Evolutionary conservation across 306 rosid species (phyloP).

Genomic region (Trifolium fragiferum): DNA sequence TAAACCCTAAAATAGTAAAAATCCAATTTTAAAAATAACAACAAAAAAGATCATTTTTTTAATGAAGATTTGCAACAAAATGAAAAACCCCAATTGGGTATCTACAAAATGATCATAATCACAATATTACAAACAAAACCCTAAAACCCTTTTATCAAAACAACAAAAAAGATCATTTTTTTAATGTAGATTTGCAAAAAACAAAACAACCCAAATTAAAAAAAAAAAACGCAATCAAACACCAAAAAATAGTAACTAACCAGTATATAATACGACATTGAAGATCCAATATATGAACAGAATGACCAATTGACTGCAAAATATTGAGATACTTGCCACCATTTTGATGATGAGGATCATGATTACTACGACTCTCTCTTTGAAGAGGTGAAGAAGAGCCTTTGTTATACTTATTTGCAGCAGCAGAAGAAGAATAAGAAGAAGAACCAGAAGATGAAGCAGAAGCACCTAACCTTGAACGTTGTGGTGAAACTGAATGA

Average conservation of each 20-base stretch:
- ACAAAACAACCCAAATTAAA: constrained; percentile 29
- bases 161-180: background rate
- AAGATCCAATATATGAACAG: constrained; percentile 88
- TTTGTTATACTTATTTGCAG: constrained; percentile 45
- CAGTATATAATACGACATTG: constrained; percentile 72
- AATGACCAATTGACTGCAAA: constrained; percentile 95
- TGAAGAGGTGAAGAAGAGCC: constrained; percentile 78
- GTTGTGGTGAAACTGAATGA: constrained; percentile 88
- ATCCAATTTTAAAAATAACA: too few relatives aligned
- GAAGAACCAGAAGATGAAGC: background rate
- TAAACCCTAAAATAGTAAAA: constrained; percentile 11
- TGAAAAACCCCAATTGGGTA: constrained; percentile 56
- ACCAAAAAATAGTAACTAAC: constrained; percentile 45
- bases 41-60: background rate
- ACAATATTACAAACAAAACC: constrained; percentile 35
- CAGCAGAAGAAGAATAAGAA: background rate
- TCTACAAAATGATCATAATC: constrained; percentile 52
- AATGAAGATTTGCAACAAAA: constrained; percentile 23
- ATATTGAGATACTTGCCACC: constrained; percentile 78
- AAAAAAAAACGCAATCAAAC: constrained; percentile 17
- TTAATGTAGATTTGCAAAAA: constrained; percentile 26
- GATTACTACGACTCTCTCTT: constrained; percentile 66
- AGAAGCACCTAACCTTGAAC: constrained; percentile 59
- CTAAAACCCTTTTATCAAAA: background rate
- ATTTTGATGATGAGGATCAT: constrained; percentile 47